Evolutionary conservation across 1,284 basidiomycete genomes (phyloP), one percentile per base, ranked within the genome.

Genomic region (Xerocomus nothofagi): DNA sequence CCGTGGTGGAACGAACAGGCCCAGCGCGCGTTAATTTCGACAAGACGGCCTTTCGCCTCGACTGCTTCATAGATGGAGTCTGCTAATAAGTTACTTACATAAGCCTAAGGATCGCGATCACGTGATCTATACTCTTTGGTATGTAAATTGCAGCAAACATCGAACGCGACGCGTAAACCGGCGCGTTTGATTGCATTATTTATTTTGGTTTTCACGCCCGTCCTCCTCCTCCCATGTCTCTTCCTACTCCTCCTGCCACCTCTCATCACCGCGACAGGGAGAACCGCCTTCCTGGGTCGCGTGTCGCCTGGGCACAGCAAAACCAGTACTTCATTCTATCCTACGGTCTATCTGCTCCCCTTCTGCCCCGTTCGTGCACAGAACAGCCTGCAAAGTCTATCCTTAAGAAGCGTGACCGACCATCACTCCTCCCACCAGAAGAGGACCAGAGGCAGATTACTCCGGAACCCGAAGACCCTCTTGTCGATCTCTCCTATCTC

Each of bases 401-500:
- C 53, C 73, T 88, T 23, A 88, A 88, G 67, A 79, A 76, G 53
- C 66, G 69, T 7, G 57, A 62, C 17, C 57, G 57, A 52, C 64
- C 57, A 24, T 58, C 48, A 34, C 62, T 78, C 27, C 69, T 77
- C 6, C 62, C 73, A 31, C 54, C 65, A 2, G 62, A 72, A n/a
- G 76, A 75, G 43, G 69, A 68, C 31, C 66, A 72, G 44, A 78
- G 87, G 48, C 81, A 88, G 51, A 66, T 73, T 15, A 89, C 88
- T 0, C 88, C 88, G 17, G 85, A 86, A 57, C 88, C 88, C 6
- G 68, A 71, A 2, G 79, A 84, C 58, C 84, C 86, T 9, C 72
- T 87, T n/a, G 72, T 73, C 10, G 74, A 88, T 58, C 66, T 82
- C 9, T 63, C 70, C 23, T 91, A 88, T 59, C 77, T 91, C 23